A percentile compares a stretch with the other conserved stretches of the same genome.
Evolutionary conservation across 2,329 filamentous ascomycete genomes (phyloP).

Genomic region (Colletotrichum kahawae): DNA sequence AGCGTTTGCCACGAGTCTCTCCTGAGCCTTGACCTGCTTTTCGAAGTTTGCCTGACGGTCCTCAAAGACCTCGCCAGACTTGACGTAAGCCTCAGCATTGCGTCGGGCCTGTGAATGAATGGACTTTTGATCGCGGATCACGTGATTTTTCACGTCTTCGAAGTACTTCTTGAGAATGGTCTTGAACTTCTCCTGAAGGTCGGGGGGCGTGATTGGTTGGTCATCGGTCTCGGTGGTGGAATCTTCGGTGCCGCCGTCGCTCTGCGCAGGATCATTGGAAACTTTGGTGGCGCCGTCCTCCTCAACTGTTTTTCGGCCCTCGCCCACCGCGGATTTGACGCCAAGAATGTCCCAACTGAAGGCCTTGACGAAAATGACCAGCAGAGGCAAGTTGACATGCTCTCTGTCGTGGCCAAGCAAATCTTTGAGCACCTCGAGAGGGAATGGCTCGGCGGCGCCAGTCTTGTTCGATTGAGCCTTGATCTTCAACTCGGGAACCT

Average conservation of each 20-base stretch:
- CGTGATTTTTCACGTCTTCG: slow-evolving; percentile 88
- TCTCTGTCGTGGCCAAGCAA: slow-evolving; percentile 92
- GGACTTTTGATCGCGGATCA: slow-evolving; percentile 90
- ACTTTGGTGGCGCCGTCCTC: slow-evolving; percentile 75
- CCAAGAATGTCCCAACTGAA: slow-evolving; percentile 97
- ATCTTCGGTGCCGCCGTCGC: neutral
- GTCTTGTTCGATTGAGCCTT: slow-evolving; percentile 63
- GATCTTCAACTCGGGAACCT: slow-evolving; percentile 64
- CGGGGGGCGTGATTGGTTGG: slow-evolving; percentile 74
- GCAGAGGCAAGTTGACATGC: slow-evolving; percentile 86
- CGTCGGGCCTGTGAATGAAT: slow-evolving; percentile 86
- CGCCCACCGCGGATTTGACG: slow-evolving; percentile 71
- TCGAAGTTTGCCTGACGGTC: slow-evolving; percentile 96
- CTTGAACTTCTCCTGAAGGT: slow-evolving; percentile 84
- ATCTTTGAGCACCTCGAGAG: slow-evolving; percentile 96
- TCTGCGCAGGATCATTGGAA: slow-evolving; percentile 18
- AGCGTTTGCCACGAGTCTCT: slow-evolving; percentile 87
- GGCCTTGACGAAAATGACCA: slow-evolving; percentile 94
- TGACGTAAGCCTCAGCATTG: slow-evolving; percentile 97
- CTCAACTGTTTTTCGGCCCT: slow-evolving; percentile 83
- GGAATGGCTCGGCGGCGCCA: slow-evolving; percentile 85
- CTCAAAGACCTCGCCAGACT: slow-evolving; percentile 97
- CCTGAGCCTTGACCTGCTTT: slow-evolving; percentile 89
- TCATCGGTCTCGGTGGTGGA: slow-evolving; percentile 50
- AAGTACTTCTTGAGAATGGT: slow-evolving; percentile 88